phyloP scores from a whole-genome alignment of 2,329 filamentous ascomycete species.

The Curvularia verruculosa region DNA sequence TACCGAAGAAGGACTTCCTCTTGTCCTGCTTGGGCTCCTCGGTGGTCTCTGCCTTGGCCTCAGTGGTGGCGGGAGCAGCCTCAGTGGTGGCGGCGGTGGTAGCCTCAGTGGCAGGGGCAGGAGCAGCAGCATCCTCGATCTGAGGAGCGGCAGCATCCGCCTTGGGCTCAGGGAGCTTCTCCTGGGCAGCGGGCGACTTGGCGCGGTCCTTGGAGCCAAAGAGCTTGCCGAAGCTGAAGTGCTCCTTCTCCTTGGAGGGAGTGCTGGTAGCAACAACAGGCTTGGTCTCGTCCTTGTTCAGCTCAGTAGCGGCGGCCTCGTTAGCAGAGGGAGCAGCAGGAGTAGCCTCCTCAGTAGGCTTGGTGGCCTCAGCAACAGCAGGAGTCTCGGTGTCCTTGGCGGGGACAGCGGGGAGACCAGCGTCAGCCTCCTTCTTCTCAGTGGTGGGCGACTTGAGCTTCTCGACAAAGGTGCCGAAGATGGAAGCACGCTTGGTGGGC shows the following conservation, averaged over 20 bases:
- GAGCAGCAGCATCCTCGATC: constrained; percentile 19
- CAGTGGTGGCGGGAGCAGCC: constrained; percentile 45
- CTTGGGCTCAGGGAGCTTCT: constrained; percentile 47
- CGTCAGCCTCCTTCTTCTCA: constrained; percentile 74
- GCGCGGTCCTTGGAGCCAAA: constrained; percentile 60
- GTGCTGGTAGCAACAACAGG: constrained; percentile 45
- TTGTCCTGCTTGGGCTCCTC: constrained; percentile 69
- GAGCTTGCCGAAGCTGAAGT: constrained; percentile 61
- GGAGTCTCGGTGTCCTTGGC: constrained; percentile 55
- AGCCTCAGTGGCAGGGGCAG: constrained; percentile 19
- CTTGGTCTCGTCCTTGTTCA: constrained; percentile 40
- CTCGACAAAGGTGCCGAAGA: constrained; percentile 78
- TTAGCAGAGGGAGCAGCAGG: constrained; percentile 39
- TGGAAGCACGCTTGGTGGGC: constrained; percentile 80
- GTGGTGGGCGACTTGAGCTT: constrained; percentile 56
- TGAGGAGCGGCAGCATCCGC: constrained; percentile 49
- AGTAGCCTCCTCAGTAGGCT: constrained; percentile 45
- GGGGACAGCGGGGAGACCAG: constrained; percentile 56
- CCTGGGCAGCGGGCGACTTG: constrained; percentile 49
- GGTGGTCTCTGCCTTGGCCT: constrained; percentile 51
- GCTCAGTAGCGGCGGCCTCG: constrained; percentile 35
- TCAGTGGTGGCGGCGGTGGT: constrained; percentile 29
- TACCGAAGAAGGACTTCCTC: constrained; percentile 83
- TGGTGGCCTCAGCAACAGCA: constrained; percentile 42
- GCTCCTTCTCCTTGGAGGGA: constrained; percentile 53